Conservation (phyloP, 1,284 basidiomycete genomes). For the Marasmius fiardii region DNA sequence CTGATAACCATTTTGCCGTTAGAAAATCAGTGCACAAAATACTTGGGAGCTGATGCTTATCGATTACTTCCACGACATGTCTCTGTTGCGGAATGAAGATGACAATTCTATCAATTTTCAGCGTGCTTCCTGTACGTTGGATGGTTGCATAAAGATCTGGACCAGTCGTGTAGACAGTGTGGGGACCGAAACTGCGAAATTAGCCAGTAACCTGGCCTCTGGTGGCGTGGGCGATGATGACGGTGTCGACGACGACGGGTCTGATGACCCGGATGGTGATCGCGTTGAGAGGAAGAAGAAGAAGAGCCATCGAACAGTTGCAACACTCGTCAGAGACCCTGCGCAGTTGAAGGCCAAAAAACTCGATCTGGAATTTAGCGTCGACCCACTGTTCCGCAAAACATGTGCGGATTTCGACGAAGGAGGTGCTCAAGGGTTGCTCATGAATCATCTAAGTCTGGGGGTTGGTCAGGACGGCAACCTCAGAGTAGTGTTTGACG, state of each 20-base stretch:
- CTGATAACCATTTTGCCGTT: slow-evolving; percentile 15
- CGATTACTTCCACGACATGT: slow-evolving; percentile 99
- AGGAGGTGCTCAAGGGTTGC: slow-evolving; percentile 90
- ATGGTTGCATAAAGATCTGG: slow-evolving; percentile 99
- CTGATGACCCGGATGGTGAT: slow-evolving; percentile 63
- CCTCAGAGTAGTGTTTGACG: slow-evolving; percentile 93
- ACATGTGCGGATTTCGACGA: slow-evolving; percentile 99
- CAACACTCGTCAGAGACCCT: slow-evolving; percentile 84
- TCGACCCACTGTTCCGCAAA: slow-evolving; percentile 97
- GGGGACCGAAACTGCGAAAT: slow-evolving; percentile 94
- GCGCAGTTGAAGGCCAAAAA: slow-evolving; percentile 88
- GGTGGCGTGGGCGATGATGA: slow-evolving; percentile 53
- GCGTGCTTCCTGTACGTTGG: slow-evolving; percentile 95
- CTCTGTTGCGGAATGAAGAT: slow-evolving; percentile 85
- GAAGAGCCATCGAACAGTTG: slow-evolving; percentile 65
- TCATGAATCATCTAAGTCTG: slow-evolving; percentile 88
- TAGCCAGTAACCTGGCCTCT: slow-evolving; percentile 87
- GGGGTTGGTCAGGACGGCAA: slow-evolving; percentile 79
- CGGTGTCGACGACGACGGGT: slow-evolving; percentile 60
- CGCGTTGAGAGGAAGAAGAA: slow-evolving; percentile 56
- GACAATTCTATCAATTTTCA: slow-evolving; percentile 99
- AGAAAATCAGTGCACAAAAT: slow-evolving; percentile 99
- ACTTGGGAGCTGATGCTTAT: slow-evolving; percentile 99
- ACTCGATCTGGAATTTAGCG: slow-evolving; percentile 90
- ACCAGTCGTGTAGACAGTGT: slow-evolving; percentile 97